phyloP scores from a whole-genome alignment of 2,329 filamentous ascomycete genomes.

The Zasmidium citrigriseum region DNA sequence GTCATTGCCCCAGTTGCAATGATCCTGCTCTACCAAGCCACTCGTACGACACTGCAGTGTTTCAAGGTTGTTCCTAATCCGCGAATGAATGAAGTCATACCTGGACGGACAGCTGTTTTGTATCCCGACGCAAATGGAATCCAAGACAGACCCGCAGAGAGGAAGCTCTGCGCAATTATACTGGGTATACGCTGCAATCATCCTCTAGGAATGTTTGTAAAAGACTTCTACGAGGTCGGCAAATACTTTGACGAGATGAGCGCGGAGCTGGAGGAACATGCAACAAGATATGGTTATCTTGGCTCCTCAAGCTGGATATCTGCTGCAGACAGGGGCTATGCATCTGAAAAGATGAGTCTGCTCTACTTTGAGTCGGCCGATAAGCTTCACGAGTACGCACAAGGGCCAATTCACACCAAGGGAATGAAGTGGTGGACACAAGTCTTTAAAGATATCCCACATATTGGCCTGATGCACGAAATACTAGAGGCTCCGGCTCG shows the following conservation, averaged over 20 bases:
- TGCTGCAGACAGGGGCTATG: constrained; percentile 3
- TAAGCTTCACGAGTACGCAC: constrained; percentile 18
- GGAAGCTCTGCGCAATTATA: constrained; percentile 14
- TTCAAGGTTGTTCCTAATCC: constrained; percentile 34
- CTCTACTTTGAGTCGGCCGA: constrained; percentile 17
- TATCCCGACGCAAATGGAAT: constrained; percentile 12
- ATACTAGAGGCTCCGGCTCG: constrained; percentile 14
- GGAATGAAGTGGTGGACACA: constrained; percentile 18
- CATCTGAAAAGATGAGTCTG: constrained; percentile 14
- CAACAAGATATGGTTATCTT: constrained; percentile 14
- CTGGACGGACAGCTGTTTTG: constrained; percentile 14
- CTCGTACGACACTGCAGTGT: constrained; percentile 35
- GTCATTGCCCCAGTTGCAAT: constrained; percentile 14
- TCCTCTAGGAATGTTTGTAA: constrained; percentile 21
- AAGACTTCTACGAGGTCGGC: constrained; percentile 17
- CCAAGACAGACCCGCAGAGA: constrained; percentile 10
- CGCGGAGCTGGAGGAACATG: constrained; percentile 9
- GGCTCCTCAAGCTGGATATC: constrained; percentile 10
- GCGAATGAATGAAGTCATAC: constrained; percentile 34
- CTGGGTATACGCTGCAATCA: constrained; percentile 17
- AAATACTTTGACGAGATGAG: constrained; percentile 15
- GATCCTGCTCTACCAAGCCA: constrained; percentile 34
- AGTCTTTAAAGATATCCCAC: background rate
- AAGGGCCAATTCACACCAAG: constrained; percentile 16
- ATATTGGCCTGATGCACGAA: constrained; percentile 20